phyloP scores from a whole-genome alignment of 2,329 filamentous ascomycete species.

The Calycina herbarum region DNA sequence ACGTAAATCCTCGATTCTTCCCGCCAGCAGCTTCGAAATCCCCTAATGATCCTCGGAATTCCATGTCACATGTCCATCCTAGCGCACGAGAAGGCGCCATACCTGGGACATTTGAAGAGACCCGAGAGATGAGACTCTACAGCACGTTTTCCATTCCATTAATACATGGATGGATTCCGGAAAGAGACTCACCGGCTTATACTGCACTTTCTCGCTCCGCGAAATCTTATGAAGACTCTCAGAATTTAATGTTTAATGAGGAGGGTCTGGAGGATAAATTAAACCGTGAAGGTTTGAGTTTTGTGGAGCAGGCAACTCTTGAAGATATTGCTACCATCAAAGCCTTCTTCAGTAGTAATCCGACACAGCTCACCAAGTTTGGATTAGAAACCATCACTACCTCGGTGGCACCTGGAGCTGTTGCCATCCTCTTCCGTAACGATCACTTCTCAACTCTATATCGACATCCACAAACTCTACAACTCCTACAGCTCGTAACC shows the following conservation, averaged over 20 bases:
- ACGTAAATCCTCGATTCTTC: conserved; percentile 90
- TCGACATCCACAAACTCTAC: conserved; percentile 75
- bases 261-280: conserved; percentile 86
- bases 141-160: conserved; percentile 84
- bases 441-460: conserved; percentile 96
- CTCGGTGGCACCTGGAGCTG: conserved; percentile 70
- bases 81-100: conserved; percentile 49
- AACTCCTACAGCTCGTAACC: conserved; percentile 83
- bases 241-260: conserved; percentile 83
- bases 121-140: conserved; percentile 86
- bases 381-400: conserved; percentile 75
- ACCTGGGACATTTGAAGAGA: conserved; percentile 81
- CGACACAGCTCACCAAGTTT: conserved; percentile 83
- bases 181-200: conserved; percentile 64
- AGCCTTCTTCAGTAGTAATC: conserved; percentile 73
- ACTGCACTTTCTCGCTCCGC: conserved; percentile 72
- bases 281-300: conserved; percentile 58
- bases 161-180: conserved; percentile 89
- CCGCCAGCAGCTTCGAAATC: conserved; percentile 47
- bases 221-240: conserved; percentile 85
- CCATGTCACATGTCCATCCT: conserved; percentile 53
- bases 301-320: conserved; percentile 75
- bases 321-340: conserved; percentile 85
- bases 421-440: conserved; percentile 93
- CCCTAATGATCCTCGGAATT: conserved; percentile 43